These are phyloP conservation scores for Leucosporidium creatinivorum DNA, from an alignment of 768 basidiomycete genomes.

Conservation along the genomic window DNA sequence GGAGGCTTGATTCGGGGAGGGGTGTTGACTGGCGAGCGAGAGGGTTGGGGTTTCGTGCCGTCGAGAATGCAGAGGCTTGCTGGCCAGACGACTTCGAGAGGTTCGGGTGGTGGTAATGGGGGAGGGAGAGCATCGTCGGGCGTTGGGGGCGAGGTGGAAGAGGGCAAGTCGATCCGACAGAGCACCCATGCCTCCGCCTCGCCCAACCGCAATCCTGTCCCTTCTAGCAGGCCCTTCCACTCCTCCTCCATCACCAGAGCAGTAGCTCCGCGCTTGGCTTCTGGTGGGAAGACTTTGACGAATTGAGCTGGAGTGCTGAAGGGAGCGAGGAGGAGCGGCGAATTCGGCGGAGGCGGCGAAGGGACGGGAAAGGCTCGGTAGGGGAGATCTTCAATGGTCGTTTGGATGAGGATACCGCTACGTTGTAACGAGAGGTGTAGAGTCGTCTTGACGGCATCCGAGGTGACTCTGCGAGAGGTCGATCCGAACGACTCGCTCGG, in stretches of 20 bases:
- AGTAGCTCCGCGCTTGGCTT: not conserved
- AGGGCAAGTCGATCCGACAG: constrained; percentile 10
- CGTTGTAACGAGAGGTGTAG: constrained; percentile 7
- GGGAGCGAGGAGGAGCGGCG: constrained; percentile 15
- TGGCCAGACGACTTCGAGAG: constrained; percentile 23
- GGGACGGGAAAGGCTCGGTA: not conserved
- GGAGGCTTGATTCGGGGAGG: not conserved
- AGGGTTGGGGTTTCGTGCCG: constrained; percentile 1
- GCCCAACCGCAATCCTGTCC: not conserved
- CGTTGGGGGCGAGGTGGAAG: not conserved
- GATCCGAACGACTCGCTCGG: not conserved
- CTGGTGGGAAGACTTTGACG: not conserved
- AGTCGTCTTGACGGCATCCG: not conserved
- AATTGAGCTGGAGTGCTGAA: constrained; percentile 3
- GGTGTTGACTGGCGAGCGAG: not conserved
- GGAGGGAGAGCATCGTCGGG: not conserved
- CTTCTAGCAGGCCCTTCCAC: constrained; percentile 7
- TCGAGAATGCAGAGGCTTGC: constrained; percentile 13
- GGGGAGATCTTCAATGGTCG: not conserved
- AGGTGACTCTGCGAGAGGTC: not conserved
- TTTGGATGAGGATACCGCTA: constrained; percentile 6
- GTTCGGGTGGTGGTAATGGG: not conserved
- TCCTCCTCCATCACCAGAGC: not conserved
- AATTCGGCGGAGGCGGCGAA: not conserved
- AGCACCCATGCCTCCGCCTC: constrained; percentile 11